Evolutionary conservation across 768 basidiomycete genomes (phyloP).

Genomic region (Phlebiopsis flavidoalba): DNA sequence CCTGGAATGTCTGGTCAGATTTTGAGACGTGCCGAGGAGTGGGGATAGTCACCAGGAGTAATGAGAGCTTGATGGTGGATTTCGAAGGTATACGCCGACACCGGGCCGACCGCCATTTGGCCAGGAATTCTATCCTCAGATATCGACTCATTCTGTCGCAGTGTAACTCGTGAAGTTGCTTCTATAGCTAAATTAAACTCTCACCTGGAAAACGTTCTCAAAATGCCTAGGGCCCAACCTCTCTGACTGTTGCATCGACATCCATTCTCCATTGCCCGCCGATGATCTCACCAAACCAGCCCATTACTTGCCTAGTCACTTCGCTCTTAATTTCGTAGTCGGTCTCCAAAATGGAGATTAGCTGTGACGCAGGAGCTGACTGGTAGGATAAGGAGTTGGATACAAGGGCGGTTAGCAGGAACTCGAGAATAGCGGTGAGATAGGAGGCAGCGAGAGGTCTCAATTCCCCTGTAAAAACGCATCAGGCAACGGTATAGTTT

Average conservation of each 20-base stretch:
- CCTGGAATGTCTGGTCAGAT: constrained; percentile 38
- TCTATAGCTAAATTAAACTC: not conserved
- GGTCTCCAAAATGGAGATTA: constrained; percentile 56
- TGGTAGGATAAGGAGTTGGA: constrained; percentile 50
- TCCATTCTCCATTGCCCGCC: constrained; percentile 61
- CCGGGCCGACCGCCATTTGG: constrained; percentile 64
- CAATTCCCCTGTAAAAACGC: constrained; percentile 47
- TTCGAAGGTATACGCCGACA: constrained; percentile 78
- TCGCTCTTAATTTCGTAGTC: constrained; percentile 65
- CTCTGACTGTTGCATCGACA: constrained; percentile 51
- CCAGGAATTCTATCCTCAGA: constrained; percentile 49
- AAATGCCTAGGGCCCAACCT: constrained; percentile 74
- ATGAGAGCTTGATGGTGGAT: constrained; percentile 49
- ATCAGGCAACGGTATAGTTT: not conserved
- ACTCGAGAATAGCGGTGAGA: constrained; percentile 66
- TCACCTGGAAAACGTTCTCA: constrained; percentile 59
- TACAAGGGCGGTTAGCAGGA: constrained; percentile 71
- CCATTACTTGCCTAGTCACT: constrained; percentile 66
- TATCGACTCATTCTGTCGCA: constrained; percentile 53
- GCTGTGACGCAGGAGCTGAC: constrained; percentile 50
- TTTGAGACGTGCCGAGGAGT: not conserved
- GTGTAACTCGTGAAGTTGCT: not conserved
- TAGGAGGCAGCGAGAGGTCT: constrained; percentile 66
- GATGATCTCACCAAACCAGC: constrained; percentile 70
- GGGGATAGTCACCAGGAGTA: constrained; percentile 57